Percentiles rank a stretch among this genome's conserved stretches.
phyloP scores from a whole-genome alignment of 129 eudicot species.

The Lactuca saligna region DNA sequence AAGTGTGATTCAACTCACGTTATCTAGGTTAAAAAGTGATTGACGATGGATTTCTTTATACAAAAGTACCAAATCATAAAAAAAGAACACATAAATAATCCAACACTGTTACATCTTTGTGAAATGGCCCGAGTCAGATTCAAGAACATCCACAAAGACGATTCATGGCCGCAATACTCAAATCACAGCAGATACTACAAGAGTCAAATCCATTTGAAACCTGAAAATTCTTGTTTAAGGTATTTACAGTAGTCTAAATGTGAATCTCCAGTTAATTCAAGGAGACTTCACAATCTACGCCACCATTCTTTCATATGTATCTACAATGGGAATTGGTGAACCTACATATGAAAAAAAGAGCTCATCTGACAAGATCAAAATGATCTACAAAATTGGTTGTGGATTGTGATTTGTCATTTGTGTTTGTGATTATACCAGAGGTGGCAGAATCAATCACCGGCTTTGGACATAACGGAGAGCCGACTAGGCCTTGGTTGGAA shows the following conservation, averaged over 20 bases:
- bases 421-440: not conserved
- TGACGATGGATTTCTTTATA: not conserved
- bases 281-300: not conserved
- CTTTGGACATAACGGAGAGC: constrained; percentile 64
- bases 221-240: not conserved
- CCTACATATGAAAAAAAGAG: not conserved
- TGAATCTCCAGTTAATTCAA: not conserved
- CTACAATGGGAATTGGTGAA: not conserved
- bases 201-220: not conserved
- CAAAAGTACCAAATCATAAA: not conserved
- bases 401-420: not conserved
- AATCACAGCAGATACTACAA: not conserved
- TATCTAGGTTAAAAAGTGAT: not conserved
- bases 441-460: constrained; percentile 21
- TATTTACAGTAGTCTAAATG: not conserved
- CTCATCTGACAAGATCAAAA: not conserved
- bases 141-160: not conserved
- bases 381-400: constrained; percentile 15
- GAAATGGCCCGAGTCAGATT: not conserved
- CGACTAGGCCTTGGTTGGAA: constrained; percentile 72
- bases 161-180: not conserved
- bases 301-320: constrained; percentile 5
- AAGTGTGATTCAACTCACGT: constrained; percentile 4
- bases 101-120: not conserved
- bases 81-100: not conserved